Base-by-base conservation (phyloP, 768 basidiomycete genomes). In the Agrocybe pediades region DNA sequence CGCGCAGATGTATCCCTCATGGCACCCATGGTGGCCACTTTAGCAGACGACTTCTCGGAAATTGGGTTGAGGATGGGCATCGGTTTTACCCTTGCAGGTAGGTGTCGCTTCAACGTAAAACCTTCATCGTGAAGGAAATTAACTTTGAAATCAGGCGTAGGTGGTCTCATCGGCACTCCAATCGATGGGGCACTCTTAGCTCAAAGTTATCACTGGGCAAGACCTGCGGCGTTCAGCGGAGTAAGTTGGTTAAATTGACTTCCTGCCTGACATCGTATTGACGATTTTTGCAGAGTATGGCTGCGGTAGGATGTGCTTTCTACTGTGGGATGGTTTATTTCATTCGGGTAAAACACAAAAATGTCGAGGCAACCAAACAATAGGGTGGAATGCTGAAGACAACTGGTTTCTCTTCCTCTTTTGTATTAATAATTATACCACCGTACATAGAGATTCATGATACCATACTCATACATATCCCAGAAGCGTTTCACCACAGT, bases 11-110 rank as follows among this genome's bases (percentile, higher is more conserved):
- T 55, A 25, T 49, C 54, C 2, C 49, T 55, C 16, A 55, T 55
- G 54, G 54, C 54, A 1, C 54, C 54, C 11, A 55, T 55, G 54
- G 54, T 50, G 1, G 54, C 54, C 9, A 46, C 25, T 42, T 44
- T 55, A 13, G 49, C 54, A 11, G 54, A 55, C 11, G 33, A 55
- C 9, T 46, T 55, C 39, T 55, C 54, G 1, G 54, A 55, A 13
- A 51, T 55, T 36, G 54, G 54, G 11, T 15, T 55, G 49, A 49
- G 54, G 2, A 55, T 55, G 54, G 54, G 54, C 6, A 55, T 55
- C 16, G 36, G 54, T 25, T 55, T 55, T 23, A 55, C 44, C 5
- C 42, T 55, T 16, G 54, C 49, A 19, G 54, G 54, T 55, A 17
- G 4, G 54, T 23, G 11, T 5, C 6, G 4, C 11, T 6, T 48